These are phyloP conservation scores for Trichoderma sp. DNA, from an alignment of 2,329 filamentous ascomycete species.

Conservation along the genomic window DNA sequence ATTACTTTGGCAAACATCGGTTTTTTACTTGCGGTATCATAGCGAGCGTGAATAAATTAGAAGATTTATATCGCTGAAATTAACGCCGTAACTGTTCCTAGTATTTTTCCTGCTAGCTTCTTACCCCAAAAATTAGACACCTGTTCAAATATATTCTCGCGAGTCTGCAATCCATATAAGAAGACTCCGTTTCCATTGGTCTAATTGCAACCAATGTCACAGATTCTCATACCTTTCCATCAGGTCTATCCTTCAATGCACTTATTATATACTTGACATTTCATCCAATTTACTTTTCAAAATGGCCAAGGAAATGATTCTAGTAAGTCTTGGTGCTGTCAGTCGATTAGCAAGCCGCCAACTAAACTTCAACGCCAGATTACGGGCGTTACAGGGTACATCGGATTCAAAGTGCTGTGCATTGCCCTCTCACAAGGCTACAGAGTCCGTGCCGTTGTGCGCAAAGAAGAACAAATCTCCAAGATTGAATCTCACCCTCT, in stretches of 20 bases:
- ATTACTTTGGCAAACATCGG: not conserved
- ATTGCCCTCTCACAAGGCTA: constrained; percentile 23
- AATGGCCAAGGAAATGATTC: not conserved
- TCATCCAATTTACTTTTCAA: not conserved
- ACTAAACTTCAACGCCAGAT: constrained; percentile 7
- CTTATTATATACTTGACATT: not conserved
- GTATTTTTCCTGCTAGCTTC: not conserved
- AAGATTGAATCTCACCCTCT: constrained; percentile 14
- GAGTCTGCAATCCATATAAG: too few relatives aligned
- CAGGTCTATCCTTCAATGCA: not conserved
- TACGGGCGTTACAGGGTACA: constrained; percentile 40
- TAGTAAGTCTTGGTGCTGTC: not conserved
- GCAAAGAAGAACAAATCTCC: constrained; percentile 19
- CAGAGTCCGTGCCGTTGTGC: constrained; percentile 22
- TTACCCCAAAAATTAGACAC: not conserved
- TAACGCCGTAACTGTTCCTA: not conserved
- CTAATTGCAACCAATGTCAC: not conserved
- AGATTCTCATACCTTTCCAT: not conserved
- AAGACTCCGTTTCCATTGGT: not conserved
- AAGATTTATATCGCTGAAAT: not conserved
- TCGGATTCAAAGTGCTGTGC: constrained; percentile 21
- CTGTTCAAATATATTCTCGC: not conserved
- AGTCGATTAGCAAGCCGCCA: not conserved
- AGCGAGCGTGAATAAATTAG: not conserved
- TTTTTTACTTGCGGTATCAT: not conserved